Evolutionary conservation across 129 eudicot species (phyloP).

Genomic region (Pseudognaphalium luteoalbum): DNA sequence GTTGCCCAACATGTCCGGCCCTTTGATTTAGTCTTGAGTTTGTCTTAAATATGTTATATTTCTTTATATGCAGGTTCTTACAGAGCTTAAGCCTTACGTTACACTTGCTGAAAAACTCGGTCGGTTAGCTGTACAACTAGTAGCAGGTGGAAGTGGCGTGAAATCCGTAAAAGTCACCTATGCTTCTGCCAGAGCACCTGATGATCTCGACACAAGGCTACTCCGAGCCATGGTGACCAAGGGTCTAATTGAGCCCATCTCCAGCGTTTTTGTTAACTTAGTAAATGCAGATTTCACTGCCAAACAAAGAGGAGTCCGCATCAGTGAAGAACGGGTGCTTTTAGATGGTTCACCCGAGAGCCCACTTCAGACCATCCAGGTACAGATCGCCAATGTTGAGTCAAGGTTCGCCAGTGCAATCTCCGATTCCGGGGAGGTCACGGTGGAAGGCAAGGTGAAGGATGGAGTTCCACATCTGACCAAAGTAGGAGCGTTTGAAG

Average conservation of each 20-base stretch:
- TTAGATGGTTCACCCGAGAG: slow-evolving; percentile 89
- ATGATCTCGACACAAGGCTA: slow-evolving; percentile 91
- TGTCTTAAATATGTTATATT: neutral
- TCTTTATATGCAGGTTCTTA: slow-evolving; percentile 60
- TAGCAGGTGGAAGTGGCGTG: slow-evolving; percentile 96
- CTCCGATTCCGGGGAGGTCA: slow-evolving; percentile 82
- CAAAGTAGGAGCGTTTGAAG: slow-evolving; percentile 88
- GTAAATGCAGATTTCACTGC: slow-evolving; percentile 97
- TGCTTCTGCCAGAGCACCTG: slow-evolving; percentile 92
- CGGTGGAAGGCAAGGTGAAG: slow-evolving; percentile 81
- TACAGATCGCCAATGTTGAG: slow-evolving; percentile 90
- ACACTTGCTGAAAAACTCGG: slow-evolving; percentile 93
- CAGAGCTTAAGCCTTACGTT: slow-evolving; percentile 81
- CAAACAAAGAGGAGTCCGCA: slow-evolving; percentile 86
- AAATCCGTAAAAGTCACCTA: slow-evolving; percentile 81
- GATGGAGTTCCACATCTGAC: slow-evolving; percentile 92
- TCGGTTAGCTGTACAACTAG: slow-evolving; percentile 85
- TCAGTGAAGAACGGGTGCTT: slow-evolving; percentile 69
- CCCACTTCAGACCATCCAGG: slow-evolving; percentile 86
- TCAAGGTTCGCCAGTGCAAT: slow-evolving; percentile 86
- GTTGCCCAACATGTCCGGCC: no score
- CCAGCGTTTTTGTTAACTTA: slow-evolving; percentile 76
- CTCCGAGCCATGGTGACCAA: slow-evolving; percentile 99
- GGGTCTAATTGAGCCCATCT: slow-evolving; percentile 92
- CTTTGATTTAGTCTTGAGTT: no score